These are phyloP conservation scores for Phytophthora lateralis DNA, from an alignment of 352 stramenopile genomes.

Conservation along the genomic window DNA sequence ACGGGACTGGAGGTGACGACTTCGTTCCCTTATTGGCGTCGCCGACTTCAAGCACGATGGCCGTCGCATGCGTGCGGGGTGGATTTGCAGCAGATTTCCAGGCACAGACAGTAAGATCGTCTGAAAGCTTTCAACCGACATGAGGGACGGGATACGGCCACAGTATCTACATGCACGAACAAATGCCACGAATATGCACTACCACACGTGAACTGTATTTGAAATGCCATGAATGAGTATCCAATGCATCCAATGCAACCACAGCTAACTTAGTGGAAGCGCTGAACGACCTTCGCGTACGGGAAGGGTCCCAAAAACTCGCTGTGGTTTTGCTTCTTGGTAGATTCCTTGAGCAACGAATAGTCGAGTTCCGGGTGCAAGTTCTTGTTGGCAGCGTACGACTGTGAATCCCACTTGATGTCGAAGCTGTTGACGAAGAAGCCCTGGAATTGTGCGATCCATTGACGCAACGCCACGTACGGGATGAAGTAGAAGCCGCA, in stretches of 20 bases:
- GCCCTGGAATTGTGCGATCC: conserved; percentile 79
- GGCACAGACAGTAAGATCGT: not conserved
- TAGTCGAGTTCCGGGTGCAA: conserved; percentile 64
- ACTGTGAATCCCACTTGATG: conserved; percentile 71
- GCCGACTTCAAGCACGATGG: conserved; percentile 20
- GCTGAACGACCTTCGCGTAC: conserved; percentile 65
- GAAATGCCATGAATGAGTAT: too few species aligned
- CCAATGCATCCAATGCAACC: too few species aligned
- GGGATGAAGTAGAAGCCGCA: conserved; percentile 88
- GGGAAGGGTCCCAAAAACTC: conserved; percentile 78
- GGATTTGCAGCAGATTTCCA: conserved; percentile 18
- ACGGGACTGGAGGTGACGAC: not conserved
- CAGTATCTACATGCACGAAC: too few species aligned
- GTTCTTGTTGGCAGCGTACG: conserved; percentile 66
- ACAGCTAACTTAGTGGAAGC: conserved; percentile 31
- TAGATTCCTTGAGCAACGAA: conserved; percentile 63
- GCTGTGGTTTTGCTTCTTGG: conserved; percentile 72
- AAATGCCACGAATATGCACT: too few species aligned
- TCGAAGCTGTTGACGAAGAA: conserved; percentile 89
- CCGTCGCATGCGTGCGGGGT: conserved; percentile 12
- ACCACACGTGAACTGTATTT: too few species aligned
- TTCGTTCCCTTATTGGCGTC: conserved; percentile 1
- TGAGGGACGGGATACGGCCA: too few species aligned
- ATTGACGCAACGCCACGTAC: conserved; percentile 74
- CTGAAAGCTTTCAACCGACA: too few species aligned